phyloP scores from a whole-genome alignment of 1,139 yeast genomes.

The Blastobotrys ciferrii region DNA sequence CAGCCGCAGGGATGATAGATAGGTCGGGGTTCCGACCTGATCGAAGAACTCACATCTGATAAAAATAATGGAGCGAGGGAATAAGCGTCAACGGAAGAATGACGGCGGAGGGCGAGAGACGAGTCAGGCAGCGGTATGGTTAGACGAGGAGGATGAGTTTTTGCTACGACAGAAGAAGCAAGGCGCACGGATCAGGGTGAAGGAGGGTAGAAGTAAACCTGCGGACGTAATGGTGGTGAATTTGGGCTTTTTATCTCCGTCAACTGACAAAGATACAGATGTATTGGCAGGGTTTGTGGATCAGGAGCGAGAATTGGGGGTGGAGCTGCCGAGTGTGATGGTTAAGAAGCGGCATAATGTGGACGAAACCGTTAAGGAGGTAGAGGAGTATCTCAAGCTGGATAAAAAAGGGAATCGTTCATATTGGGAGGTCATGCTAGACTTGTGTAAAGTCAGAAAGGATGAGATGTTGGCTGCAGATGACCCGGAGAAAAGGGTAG shows the following conservation, averaged over 20 bases:
- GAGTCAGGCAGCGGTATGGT: background rate
- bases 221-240: slow-evolving; percentile 33
- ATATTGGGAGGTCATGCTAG: slow-evolving; percentile 27
- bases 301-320: slow-evolving; percentile 12
- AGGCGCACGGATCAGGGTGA: slow-evolving; percentile 36
- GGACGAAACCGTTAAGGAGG: slow-evolving; percentile 20
- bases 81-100: background rate
- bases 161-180: slow-evolving; percentile 34
- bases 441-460: slow-evolving; percentile 14
- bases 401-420: slow-evolving; percentile 23
- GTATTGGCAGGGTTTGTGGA: slow-evolving; percentile 21
- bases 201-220: slow-evolving; percentile 31
- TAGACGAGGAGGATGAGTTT: slow-evolving; percentile 33
- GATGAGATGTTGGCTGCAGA: background rate
- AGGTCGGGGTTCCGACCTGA: no score
- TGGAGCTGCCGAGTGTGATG: slow-evolving; percentile 24
- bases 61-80: background rate
- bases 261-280: slow-evolving; percentile 13
- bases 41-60: no score
- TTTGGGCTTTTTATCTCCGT: slow-evolving; percentile 20
- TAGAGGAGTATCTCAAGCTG: slow-evolving; percentile 23
- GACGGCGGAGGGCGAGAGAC: background rate
- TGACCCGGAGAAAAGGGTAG: slow-evolving; percentile 21
- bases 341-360: slow-evolving; percentile 15
- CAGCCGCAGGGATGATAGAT: no score